Base-by-base conservation (phyloP, 352 stramenopile genomes). In the Phytophthora cajani region DNA sequence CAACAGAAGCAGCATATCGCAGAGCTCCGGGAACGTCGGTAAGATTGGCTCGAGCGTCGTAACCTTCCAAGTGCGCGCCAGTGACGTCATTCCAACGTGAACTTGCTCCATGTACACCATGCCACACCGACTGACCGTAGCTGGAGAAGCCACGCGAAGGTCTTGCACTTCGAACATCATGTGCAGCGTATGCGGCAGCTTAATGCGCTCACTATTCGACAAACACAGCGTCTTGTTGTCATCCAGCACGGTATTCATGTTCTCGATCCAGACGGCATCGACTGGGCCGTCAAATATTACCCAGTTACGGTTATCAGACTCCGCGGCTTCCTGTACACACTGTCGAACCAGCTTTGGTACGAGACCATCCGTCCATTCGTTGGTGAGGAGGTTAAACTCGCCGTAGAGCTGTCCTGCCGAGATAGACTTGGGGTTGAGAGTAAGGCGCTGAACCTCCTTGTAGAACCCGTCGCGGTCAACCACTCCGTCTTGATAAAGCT, bases 351-450 rank as follows among this genome's bases (percentile, higher is more conserved):
- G 87, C 46, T 97, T 97, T 0, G 95, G 94, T 2, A 98, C 95
- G 3, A 97, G 77, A 11, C 90, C 91, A 44, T 99, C 95, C 8
- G 91, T 96, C 96, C 96, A 99, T 64, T 99, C 96, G 46, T 97
- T 97, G 0, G 96, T 98, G 16, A 98, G 71, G 38, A 93, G 61
- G 62, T 98, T 98, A 67, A 98, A 98, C 61, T 98, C 92, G 7
- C 94, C 93, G 59, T 98, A 98, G 3, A 98, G 74, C 59, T 99
- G 93, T 4, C 94, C 96, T n/a, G 97, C 97, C 0, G 94, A 98
- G 63, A 99, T 98, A 36, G 89, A 97, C 76, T 99, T 99, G 0
- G 96, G 96, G 61, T 99, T 99, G 17, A 99, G 73, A 44, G 92
- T 94, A 49, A 97, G 70, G 0, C 85, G 78, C 56, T 95, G 87